Conservation (phyloP, 768 basidiomycete species). For the Pluteus cervinus region DNA sequence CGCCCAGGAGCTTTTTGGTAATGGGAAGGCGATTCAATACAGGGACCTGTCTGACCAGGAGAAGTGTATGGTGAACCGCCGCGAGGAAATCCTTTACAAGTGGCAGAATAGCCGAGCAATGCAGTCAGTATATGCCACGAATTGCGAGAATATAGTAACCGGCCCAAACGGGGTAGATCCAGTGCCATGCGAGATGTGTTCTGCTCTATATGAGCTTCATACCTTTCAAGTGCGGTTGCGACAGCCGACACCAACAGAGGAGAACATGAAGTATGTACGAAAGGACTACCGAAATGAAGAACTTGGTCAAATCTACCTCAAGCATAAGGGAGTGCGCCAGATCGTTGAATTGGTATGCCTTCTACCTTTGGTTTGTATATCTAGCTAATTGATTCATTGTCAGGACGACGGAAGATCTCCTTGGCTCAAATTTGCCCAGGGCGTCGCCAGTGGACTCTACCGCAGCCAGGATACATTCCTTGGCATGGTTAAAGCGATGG, state of each 20-base stretch:
- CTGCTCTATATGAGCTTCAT: slow-evolving; percentile 2
- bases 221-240: slow-evolving; percentile 9
- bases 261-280: slow-evolving; percentile 11
- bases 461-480: slow-evolving; percentile 10
- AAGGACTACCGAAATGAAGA: slow-evolving; percentile 7
- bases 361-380: not conserved
- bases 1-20: not conserved
- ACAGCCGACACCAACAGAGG: slow-evolving; percentile 8
- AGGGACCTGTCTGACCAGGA: not conserved
- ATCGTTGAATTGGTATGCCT: slow-evolving; percentile 11
- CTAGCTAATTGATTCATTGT: not conserved
- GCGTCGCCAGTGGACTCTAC: slow-evolving; percentile 12
- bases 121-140: slow-evolving; percentile 8
- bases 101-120: slow-evolving; percentile 6
- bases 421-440: slow-evolving; percentile 14
- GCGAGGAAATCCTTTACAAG: not conserved
- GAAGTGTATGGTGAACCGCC: slow-evolving; percentile 5
- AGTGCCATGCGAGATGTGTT: slow-evolving; percentile 6
- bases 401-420: slow-evolving; percentile 13
- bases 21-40: too few relatives aligned
- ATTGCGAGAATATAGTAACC: slow-evolving; percentile 4
- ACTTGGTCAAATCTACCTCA: slow-evolving; percentile 8
- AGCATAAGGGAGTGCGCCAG: slow-evolving; percentile 11
- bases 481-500: slow-evolving; percentile 14
- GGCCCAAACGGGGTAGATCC: not conserved